These are phyloP conservation scores for Noccaea caerulescens DNA, from an alignment of 345 rosid genomes.

Conservation along the genomic window DNA sequence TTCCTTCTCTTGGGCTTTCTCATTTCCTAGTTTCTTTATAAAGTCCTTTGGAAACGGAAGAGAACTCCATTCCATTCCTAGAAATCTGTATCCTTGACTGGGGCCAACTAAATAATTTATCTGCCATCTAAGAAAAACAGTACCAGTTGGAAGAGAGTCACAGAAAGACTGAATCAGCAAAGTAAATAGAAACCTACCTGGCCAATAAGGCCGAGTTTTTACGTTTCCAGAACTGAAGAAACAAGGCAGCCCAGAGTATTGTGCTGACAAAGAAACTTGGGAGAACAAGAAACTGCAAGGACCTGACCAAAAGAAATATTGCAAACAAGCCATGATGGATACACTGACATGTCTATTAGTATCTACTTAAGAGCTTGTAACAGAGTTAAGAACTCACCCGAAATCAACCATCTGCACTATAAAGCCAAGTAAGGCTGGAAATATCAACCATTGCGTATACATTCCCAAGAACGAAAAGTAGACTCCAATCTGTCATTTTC, in stretches of 20 bases:
- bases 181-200: constrained; percentile 48
- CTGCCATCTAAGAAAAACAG: constrained; percentile 70
- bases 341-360: not conserved
- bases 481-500: constrained; percentile 64
- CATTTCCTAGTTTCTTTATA: constrained; percentile 49
- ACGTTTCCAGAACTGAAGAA: constrained; percentile 98
- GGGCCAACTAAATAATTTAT: constrained; percentile 65
- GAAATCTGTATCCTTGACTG: constrained; percentile 60
- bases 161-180: constrained; percentile 1
- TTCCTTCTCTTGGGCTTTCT: constrained; percentile 64
- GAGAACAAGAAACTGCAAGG: constrained; percentile 73
- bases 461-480: constrained; percentile 90
- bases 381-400: constrained; percentile 51
- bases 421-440: constrained; percentile 76
- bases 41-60: constrained; percentile 57
- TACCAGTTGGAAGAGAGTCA: constrained; percentile 17
- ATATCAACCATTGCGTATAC: constrained; percentile 81
- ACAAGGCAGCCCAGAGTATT: constrained; percentile 82
- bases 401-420: constrained; percentile 71
- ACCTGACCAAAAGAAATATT: constrained; percentile 49
- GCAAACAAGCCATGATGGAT: constrained; percentile 18
- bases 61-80: constrained; percentile 65
- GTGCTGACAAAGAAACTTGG: constrained; percentile 71
- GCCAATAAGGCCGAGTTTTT: constrained; percentile 79
- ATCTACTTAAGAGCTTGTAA: not conserved